Evolutionary conservation across 192 early-diverging fungal species (phyloP).

Genomic region (Mortierella alpina): DNA sequence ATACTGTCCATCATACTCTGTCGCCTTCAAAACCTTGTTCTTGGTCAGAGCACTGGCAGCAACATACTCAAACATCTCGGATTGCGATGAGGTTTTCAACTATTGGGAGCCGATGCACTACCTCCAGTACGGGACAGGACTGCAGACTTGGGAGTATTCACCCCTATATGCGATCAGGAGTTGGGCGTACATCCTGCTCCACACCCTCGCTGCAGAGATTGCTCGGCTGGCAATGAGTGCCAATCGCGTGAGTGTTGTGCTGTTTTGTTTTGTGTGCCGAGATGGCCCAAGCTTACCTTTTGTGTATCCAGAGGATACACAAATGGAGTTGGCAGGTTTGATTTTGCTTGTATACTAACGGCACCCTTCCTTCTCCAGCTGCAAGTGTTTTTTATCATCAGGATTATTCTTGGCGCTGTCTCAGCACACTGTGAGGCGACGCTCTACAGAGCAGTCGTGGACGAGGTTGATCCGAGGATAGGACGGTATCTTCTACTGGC

Average conservation of each 20-base stretch:
- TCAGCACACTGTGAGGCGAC: constrained; percentile 75
- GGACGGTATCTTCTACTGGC: constrained; percentile 75
- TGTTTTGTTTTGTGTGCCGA: not conserved
- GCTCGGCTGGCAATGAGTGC: constrained; percentile 58
- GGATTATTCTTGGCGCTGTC: constrained; percentile 70
- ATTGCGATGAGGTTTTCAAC: constrained; percentile 94
- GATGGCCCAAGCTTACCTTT: constrained; percentile 13
- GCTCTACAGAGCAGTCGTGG: constrained; percentile 73
- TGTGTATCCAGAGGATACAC: not conserved
- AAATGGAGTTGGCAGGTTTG: not conserved
- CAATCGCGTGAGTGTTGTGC: constrained; percentile 48
- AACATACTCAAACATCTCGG: constrained; percentile 67
- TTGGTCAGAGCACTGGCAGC: constrained; percentile 65
- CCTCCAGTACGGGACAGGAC: constrained; percentile 82
- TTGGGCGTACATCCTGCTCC: constrained; percentile 79
- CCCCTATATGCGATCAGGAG: constrained; percentile 90
- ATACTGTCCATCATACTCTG: constrained; percentile 61
- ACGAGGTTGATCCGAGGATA: constrained; percentile 70
- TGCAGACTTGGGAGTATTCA: constrained; percentile 98
- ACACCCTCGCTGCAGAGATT: constrained; percentile 62
- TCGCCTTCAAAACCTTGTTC: constrained; percentile 66
- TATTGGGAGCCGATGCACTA: constrained; percentile 97
- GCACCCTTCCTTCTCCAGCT: constrained; percentile 53
- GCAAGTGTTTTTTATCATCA: constrained; percentile 81
- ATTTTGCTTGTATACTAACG: not conserved